Base-by-base conservation (phyloP, 148 eudicot species). In the Camellia granthamiana region DNA sequence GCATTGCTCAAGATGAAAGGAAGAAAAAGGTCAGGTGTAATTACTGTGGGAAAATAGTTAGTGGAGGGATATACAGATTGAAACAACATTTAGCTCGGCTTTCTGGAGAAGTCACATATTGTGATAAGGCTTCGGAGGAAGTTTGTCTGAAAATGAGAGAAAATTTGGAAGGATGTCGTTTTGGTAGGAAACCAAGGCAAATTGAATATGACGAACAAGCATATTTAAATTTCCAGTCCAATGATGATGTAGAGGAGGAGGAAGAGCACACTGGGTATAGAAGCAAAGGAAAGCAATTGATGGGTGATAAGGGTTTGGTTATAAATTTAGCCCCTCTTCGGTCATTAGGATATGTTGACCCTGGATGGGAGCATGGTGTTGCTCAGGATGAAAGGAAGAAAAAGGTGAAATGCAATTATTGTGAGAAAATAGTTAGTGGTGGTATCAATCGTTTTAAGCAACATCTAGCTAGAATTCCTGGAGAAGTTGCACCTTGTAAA, bases 281-380 rank as follows among this genome's bases (percentile, higher is more conserved):
- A 83, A 89, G 91, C 74, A 92, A 91, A 81, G 97, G 98, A 78
- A 92, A 95, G 82, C 89, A 85, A 56, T 81, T 89, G 68, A 81
- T 86, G 72, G 83, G 84, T 75, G 93, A 91, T 69, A 88, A 87
- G 83, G 91, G 89, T 83, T 81, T 89, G 79, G 85, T 87, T 11
- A 83, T 88, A 65, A 90, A 90, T 86, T 86, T 88, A 85, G 88
- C 91, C 44, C 95, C 98, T 85, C 98, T 92, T 79, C 92, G 97
- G 58, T 95, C 98, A 10, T 80, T 92, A 69, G 97, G 97, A 84
- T 95, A 95, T 80, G 92, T 93, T 85, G 98, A 95, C 81, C 98
- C 98, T 78, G 98, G 98, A 66, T 94, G 98, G 98, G 97, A 95
- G 80, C 91, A 95, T 88, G 98, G 97, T 65, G 90, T 90, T 81